Percentiles rank a stretch among this genome's conserved stretches.
Evolutionary conservation across 2,329 filamentous ascomycete genomes (phyloP).

Genomic region (Onygena corvina): DNA sequence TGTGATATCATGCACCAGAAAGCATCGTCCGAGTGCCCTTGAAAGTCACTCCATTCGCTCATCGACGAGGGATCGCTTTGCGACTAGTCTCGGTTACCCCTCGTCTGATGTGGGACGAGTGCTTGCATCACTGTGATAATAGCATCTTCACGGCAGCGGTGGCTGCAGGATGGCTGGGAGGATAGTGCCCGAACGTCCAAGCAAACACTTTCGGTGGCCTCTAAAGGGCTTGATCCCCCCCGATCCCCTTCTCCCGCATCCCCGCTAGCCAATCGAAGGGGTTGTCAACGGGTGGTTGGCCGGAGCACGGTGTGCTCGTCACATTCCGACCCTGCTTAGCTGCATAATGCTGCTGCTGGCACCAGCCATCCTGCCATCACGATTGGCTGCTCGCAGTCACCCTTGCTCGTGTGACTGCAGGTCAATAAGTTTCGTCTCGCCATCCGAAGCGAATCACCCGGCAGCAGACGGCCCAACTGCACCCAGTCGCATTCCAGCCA

Average conservation of each 20-base stretch:
- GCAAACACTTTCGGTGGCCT: not conserved
- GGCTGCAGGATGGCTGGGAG: not conserved
- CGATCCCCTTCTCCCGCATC: not conserved
- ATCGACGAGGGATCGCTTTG: not conserved
- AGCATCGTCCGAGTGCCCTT: too few relatives aligned
- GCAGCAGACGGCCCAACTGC: not conserved
- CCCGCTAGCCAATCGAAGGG: not conserved
- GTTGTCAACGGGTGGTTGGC: not conserved
- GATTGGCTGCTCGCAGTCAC: not conserved
- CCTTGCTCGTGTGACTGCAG: not conserved
- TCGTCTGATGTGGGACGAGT: not conserved
- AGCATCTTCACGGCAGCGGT: not conserved
- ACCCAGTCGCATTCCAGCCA: not conserved
- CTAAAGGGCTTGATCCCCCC: conserved; percentile 3
- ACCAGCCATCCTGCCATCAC: not conserved
- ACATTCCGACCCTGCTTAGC: not conserved
- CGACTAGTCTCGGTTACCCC: not conserved
- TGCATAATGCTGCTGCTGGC: conserved; percentile 5
- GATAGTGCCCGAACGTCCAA: too few relatives aligned
- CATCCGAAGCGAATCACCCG: not conserved
- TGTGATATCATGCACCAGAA: too few relatives aligned
- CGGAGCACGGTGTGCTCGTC: not conserved
- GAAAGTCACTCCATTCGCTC: too few relatives aligned
- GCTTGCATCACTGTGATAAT: not conserved
- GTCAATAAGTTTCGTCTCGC: not conserved